Evolutionary conservation across 2,329 filamentous ascomycete species (phyloP).

Genomic region (Byssochlamys sp.): DNA sequence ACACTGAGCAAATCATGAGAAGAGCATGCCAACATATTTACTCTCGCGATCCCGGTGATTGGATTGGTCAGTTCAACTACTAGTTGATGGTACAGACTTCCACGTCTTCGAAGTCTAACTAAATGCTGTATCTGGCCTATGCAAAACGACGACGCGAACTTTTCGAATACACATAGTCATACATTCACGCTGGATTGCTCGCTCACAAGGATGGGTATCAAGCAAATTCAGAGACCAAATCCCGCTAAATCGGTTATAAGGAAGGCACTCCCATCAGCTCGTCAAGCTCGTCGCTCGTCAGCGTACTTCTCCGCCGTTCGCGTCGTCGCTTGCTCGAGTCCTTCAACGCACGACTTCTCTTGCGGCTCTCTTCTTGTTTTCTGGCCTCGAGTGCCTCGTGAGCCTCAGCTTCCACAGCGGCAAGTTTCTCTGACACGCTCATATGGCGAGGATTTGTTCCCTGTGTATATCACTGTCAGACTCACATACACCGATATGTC

Average conservation of each 20-base stretch:
- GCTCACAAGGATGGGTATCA: not conserved
- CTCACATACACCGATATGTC: not conserved
- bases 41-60: not conserved
- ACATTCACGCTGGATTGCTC: not conserved
- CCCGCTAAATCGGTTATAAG: slow-evolving; percentile 4
- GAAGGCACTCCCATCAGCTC: slow-evolving; percentile 26
- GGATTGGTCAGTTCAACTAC: not conserved
- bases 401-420: slow-evolving; percentile 35
- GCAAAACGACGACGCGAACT: not conserved
- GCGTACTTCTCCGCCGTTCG: slow-evolving; percentile 32
- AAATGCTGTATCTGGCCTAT: not conserved
- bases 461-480: slow-evolving; percentile 4
- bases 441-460: slow-evolving; percentile 14
- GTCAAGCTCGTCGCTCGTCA: slow-evolving; percentile 37
- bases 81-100: not conserved
- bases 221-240: not conserved
- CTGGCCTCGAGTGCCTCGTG: slow-evolving; percentile 26
- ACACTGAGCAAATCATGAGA: not conserved
- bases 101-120: not conserved
- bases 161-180: not conserved
- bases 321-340: slow-evolving; percentile 12
- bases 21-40: not conserved
- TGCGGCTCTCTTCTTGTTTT: slow-evolving; percentile 26
- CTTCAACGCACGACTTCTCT: slow-evolving; percentile 16
- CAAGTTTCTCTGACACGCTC: slow-evolving; percentile 35